These are phyloP conservation scores for Trichoderma pleuroti DNA, from an alignment of 2,329 filamentous ascomycete genomes.

Conservation along the genomic window DNA sequence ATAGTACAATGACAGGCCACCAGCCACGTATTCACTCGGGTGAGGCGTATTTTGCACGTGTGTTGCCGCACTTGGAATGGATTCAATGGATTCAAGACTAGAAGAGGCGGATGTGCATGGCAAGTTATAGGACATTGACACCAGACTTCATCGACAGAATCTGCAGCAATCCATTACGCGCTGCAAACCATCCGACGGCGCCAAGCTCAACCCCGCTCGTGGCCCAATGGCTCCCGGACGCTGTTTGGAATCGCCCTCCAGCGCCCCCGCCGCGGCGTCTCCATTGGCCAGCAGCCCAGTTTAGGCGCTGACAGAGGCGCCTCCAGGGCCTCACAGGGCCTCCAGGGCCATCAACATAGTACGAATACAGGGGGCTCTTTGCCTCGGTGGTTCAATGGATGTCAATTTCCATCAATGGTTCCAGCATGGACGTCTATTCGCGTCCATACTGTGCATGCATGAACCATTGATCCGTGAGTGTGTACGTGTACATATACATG, in stretches of 20 bases:
- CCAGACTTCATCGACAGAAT: not conserved
- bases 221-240: not conserved
- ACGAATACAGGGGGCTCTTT: not conserved
- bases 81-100: not conserved
- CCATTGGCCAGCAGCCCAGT: conserved; percentile 4
- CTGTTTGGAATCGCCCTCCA: conserved; percentile 11
- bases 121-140: not conserved
- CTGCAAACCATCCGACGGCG: not conserved
- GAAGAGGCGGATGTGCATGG: not conserved
- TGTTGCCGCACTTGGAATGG: not conserved
- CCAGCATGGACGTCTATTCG: not conserved
- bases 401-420: too few relatives aligned
- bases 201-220: not conserved
- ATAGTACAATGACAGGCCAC: not conserved
- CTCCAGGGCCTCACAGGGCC: too few relatives aligned
- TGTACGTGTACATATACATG: not conserved
- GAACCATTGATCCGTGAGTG: not conserved
- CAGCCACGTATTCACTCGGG: not conserved
- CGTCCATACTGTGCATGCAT: not conserved
- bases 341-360: too few relatives aligned
- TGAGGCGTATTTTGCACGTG: not conserved
- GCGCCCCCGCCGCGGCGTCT: not conserved
- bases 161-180: not conserved
- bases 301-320: too few relatives aligned
- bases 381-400: too few relatives aligned